phyloP scores from a whole-genome alignment of 345 rosid genomes.

The Lenwebbia sp. region DNA sequence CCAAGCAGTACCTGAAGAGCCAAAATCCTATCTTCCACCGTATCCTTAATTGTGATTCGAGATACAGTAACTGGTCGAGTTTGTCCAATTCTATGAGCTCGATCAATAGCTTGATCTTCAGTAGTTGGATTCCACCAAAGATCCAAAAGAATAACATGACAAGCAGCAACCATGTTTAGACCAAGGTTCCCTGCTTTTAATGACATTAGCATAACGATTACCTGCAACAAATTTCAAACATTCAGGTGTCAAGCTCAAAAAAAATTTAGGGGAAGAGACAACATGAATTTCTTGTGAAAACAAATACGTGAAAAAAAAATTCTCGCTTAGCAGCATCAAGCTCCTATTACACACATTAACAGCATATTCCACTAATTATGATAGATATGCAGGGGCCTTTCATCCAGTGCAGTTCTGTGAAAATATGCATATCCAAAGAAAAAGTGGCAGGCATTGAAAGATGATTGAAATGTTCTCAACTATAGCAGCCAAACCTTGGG shows the following conservation, averaged over 20 bases:
- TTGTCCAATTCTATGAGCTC: conserved; percentile 98
- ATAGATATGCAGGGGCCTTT: not conserved
- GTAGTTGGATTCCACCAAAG: conserved; percentile 99
- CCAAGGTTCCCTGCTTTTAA: conserved; percentile 96
- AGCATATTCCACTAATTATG: not conserved
- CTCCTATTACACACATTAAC: not conserved
- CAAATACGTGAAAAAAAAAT: not conserved
- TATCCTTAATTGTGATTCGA: conserved; percentile 68
- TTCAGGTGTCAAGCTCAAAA: not conserved
- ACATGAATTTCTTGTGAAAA: not conserved
- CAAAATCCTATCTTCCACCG: conserved; percentile 85
- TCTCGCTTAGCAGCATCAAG: not conserved
- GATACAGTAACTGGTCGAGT: conserved; percentile 92
- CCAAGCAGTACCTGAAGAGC: conserved; percentile 62
- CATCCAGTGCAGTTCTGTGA: not conserved
- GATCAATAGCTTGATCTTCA: conserved; percentile 92
- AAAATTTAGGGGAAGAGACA: not conserved
- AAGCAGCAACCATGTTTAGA: conserved; percentile 95
- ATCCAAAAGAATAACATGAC: conserved; percentile 88
- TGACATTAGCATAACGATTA: conserved; percentile 87
- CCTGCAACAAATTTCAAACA: conserved; percentile 28
- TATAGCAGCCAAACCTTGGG: conserved; percentile 43
- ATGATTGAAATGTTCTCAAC: not conserved
- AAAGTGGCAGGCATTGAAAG: not conserved
- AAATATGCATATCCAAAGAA: not conserved